Conservation (phyloP, 306 rosid genomes). For the Vigna mungo region DNA sequence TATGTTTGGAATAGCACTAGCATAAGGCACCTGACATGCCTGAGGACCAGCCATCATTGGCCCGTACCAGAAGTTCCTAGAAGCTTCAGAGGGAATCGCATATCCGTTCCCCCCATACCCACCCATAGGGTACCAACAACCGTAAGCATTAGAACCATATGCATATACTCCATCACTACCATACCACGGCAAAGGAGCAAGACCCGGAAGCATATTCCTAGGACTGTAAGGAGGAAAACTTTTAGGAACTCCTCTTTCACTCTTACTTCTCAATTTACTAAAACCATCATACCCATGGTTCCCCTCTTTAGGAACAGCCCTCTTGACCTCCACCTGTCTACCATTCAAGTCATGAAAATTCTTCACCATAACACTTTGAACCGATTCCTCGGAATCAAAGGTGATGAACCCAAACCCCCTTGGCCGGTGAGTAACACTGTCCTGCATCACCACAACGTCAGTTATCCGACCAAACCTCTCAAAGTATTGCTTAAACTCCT, state of each 20-base stretch:
- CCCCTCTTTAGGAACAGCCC: conserved; percentile 80
- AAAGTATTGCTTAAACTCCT: conserved; percentile 74
- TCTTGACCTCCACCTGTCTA: conserved; percentile 86
- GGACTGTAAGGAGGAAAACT: conserved; percentile 47
- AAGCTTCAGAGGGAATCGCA: conserved; percentile 54
- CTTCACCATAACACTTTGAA: conserved; percentile 63
- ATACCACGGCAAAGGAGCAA: conserved; percentile 53
- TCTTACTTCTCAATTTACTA: conserved; percentile 46
- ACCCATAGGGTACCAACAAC: conserved; percentile 67
- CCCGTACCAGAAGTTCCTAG: conserved; percentile 55
- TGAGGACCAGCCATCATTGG: conserved; percentile 50
- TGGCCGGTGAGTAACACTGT: conserved; percentile 72
- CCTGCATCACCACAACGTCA: conserved; percentile 90
- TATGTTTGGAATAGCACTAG: conserved; percentile 41
- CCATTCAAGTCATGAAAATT: conserved; percentile 81
- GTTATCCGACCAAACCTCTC: conserved; percentile 76
- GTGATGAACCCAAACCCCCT: conserved; percentile 93
- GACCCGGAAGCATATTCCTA: conserved; percentile 45
- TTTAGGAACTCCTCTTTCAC: conserved; percentile 54
- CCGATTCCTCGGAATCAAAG: conserved; percentile 73
- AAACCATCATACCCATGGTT: conserved; percentile 47
- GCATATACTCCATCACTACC: conserved; percentile 44
- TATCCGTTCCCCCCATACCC: conserved; percentile 56
- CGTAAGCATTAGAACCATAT: conserved; percentile 52
- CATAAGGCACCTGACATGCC: conserved; percentile 55